These are phyloP conservation scores for Ilex paraguariensis DNA, from an alignment of 305 asterid species.

Conservation along the genomic window DNA sequence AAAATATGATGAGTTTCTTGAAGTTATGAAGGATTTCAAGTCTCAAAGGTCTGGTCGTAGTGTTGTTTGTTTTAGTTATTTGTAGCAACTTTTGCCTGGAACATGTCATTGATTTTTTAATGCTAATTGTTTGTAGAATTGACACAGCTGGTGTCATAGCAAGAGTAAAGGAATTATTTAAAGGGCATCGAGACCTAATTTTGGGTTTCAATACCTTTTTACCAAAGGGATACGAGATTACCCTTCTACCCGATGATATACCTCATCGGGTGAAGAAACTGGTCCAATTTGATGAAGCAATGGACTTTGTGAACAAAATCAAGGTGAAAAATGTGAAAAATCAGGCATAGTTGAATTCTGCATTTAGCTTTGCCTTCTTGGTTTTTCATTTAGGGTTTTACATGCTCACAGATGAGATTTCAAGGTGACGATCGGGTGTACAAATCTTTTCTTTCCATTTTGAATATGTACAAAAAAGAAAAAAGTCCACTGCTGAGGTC, in stretches of 20 bases:
- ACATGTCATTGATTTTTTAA: no score
- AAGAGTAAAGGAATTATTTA: constrained; percentile 87
- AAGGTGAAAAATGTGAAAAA: constrained; percentile 50
- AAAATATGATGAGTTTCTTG: constrained; percentile 82
- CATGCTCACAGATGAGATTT: constrained; percentile 72
- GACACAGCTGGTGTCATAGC: constrained; percentile 71
- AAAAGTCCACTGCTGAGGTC: constrained; percentile 71
- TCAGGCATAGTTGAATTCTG: constrained; percentile 9
- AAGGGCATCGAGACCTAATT: constrained; percentile 80
- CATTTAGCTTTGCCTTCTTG: constrained; percentile 9
- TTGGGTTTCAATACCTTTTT: constrained; percentile 96
- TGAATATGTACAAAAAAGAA: constrained; percentile 80
- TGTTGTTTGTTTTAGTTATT: constrained; percentile 8
- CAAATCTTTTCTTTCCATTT: constrained; percentile 85
- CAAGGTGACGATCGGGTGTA: constrained; percentile 80
- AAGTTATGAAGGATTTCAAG: constrained; percentile 95
- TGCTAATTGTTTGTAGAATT: constrained; percentile 42
- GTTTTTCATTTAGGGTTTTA: constrained; percentile 11
- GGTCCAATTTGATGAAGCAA: constrained; percentile 81
- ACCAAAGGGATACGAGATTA: constrained; percentile 89
- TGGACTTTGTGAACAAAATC: constrained; percentile 79
- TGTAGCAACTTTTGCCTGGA: constrained; percentile 6
- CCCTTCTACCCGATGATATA: constrained; percentile 65
- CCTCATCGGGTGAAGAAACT: constrained; percentile 62
- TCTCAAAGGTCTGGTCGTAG: constrained; percentile 60